Evolutionary conservation across 139 green algal genomes (phyloP), one percentile per base, ranked within the genome.

Genomic region (Haematococcus lacustris): DNA sequence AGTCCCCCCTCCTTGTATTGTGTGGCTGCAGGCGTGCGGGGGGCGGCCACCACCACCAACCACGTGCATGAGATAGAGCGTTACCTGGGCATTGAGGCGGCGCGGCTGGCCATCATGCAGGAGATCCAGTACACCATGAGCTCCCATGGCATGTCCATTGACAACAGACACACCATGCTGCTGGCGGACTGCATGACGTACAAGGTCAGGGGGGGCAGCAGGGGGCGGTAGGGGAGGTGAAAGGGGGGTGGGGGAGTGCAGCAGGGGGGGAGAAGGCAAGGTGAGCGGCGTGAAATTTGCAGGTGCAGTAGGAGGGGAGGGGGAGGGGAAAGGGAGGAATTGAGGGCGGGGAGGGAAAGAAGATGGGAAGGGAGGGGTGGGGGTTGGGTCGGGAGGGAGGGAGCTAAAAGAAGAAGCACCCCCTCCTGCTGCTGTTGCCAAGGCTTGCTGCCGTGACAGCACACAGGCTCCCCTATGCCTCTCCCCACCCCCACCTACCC

Each of bases 171-270:
- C 86, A 96, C 82, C 60, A 98, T 97, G 93, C 85, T 99, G 68
- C 88, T 99, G 51, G 93, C 95, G 0, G 95, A 99, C 86, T 94
- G 93, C 80, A 99, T 99, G 95, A 96, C 93, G 2, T 97, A 95
- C 87, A 97, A 97, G 88, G 47, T 43, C 13, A 34, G 50, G 2
- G 47, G 67, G 30, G 41, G 3, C n/a, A n/a, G n/a, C n/a, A n/a
- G n/a, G n/a, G n/a, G n/a, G n/a, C n/a, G n/a, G n/a, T n/a, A n/a
- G n/a, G n/a, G n/a, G n/a, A n/a, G n/a, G n/a, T n/a, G n/a, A n/a
- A n/a, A n/a, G n/a, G n/a, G n/a, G n/a, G n/a, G n/a, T n/a, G n/a
- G n/a, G n/a, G n/a, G n/a, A n/a, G n/a, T n/a, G n/a, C n/a, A n/a
- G n/a, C n/a, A 5, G 35, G 3, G 13, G 39, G 3, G 38, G 57